Evolutionary conservation across 2,329 filamentous ascomycete genomes (phyloP).

Genomic region (Teratosphaeriaceae sp.): DNA sequence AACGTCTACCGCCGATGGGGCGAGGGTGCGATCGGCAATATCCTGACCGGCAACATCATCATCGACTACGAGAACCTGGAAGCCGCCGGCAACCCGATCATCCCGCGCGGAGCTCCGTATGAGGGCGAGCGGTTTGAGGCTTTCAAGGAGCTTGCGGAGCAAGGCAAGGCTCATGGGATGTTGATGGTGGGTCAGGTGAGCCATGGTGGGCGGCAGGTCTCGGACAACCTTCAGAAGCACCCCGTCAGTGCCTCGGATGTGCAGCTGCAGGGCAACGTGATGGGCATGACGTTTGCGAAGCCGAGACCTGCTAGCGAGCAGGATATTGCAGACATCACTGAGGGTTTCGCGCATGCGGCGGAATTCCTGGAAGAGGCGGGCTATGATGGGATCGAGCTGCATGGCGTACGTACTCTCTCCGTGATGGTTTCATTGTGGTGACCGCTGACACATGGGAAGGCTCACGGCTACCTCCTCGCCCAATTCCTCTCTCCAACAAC

Average conservation of each 20-base stretch:
- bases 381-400: constrained; percentile 49
- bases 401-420: no score
- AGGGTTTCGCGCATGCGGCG: constrained; percentile 21
- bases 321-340: constrained; percentile 25
- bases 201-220: neutral
- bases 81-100: constrained; percentile 25
- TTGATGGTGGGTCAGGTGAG: constrained; percentile 24
- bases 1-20: constrained; percentile 25
- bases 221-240: constrained; percentile 3
- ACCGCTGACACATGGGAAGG: no score
- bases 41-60: constrained; percentile 27
- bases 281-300: constrained; percentile 24
- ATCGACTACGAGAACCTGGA: constrained; percentile 26
- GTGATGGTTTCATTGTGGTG: no score
- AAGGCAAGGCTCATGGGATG: constrained; percentile 20
- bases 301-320: constrained; percentile 20
- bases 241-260: constrained; percentile 27
- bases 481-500: constrained; percentile 36
- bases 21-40: constrained; percentile 24
- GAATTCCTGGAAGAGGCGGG: constrained; percentile 32
- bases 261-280: constrained; percentile 21
- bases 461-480: constrained; percentile 44
- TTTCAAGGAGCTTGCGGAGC: constrained; percentile 17
- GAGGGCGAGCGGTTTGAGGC: constrained; percentile 20
- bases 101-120: constrained; percentile 21